Evolutionary conservation across 805 yeast genomes (phyloP), one percentile per base, ranked within the genome.

Genomic region (Ogataea sp.): DNA sequence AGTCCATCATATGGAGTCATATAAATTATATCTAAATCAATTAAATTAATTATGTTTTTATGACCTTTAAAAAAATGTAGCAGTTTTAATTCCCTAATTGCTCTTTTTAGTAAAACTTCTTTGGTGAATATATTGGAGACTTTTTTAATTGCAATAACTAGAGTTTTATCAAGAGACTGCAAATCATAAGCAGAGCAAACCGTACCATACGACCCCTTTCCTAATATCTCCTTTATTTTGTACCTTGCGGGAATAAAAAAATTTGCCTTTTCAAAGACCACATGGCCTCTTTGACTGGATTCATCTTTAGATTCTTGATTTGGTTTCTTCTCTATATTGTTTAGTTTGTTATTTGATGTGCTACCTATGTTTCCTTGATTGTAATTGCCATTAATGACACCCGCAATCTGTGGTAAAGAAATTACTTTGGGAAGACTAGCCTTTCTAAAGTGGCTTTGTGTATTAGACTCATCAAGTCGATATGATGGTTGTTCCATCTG

Each of bases 61-160:
- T 88, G 96, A 11, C 97, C 97, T 44, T 78, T 77, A 56, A 89
- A 83, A 53, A 76, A 85, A 30, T 74, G 71, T 89, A 89, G 79
- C 40, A 89, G 66, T 52, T 80, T 78, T 46, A 89, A 61, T 59
- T 89, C 97, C 44, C 97, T 67, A 6, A 87, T 68, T 0, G 96
- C 96, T 44, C 97, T 65, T 47, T 79, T 80, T 50, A 86, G 53
- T 36, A 87, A 67, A 4, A 82, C 75, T 35, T 78, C 84, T 47
- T 75, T 75, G 32, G 67, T 65, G 51, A 84, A 83, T 20, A 87
- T 83, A 46, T 74, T 73, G 29, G 79, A 71, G 13, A 89, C 83
- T 53, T 85, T 85, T 57, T 89, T 89, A 39, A 89, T 80, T 8
- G 96, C 97, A 14, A 88, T 58, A 4, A 51, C 39, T 0, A 62